Evolutionary conservation across 2,329 filamentous ascomycete species (phyloP).

Genomic region (Alternaria ethzedia): DNA sequence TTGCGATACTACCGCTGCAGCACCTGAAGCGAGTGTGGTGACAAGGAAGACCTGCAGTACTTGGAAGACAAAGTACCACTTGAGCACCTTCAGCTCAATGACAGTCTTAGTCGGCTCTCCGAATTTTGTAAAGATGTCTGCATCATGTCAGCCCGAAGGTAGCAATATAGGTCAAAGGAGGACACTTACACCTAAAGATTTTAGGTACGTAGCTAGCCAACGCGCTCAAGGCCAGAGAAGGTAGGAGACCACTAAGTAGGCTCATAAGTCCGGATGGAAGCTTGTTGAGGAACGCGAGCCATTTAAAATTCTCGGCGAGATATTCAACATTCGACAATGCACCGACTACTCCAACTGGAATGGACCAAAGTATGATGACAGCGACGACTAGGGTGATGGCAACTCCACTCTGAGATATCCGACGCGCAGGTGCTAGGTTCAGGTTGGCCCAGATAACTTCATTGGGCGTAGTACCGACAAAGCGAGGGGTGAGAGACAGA

Average conservation of each 20-base stretch:
- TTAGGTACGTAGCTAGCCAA: conserved; percentile 88
- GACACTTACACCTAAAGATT: conserved; percentile 73
- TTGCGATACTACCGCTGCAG: conserved; percentile 69
- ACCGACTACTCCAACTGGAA: conserved; percentile 80
- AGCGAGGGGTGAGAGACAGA: conserved; percentile 83
- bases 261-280: conserved; percentile 77
- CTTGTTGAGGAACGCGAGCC: conserved; percentile 74
- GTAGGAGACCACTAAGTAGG: conserved; percentile 83
- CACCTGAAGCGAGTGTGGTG: conserved; percentile 80
- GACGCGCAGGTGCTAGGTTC: conserved; percentile 83
- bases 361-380: conserved; percentile 86
- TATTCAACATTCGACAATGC: conserved; percentile 82
- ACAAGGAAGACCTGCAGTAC: conserved; percentile 92
- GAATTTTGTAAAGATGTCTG: conserved; percentile 77
- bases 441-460: conserved; percentile 91
- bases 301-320: conserved; percentile 68
- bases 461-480: conserved; percentile 79
- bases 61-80: conserved; percentile 89
- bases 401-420: conserved; percentile 73
- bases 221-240: conserved; percentile 77
- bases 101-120: conserved; percentile 81
- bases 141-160: conserved; percentile 5
- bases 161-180: neutral
- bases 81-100: conserved; percentile 88
- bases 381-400: conserved; percentile 76